phyloP scores from a whole-genome alignment of 352 stramenopile genomes.

The Phytophthora multivora region DNA sequence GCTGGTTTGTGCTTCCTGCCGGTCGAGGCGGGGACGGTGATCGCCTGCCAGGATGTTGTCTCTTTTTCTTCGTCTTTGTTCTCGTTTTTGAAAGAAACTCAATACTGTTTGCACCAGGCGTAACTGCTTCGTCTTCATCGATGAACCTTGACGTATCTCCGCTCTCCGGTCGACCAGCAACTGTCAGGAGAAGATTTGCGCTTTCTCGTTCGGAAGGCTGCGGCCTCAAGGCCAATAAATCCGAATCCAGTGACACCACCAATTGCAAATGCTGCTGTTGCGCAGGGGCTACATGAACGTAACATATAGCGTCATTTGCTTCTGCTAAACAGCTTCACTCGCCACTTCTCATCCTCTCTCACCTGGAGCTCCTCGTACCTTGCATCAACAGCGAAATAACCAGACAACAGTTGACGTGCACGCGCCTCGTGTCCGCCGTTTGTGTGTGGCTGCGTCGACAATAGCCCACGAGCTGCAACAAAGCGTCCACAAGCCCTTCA shows the following conservation, averaged over 20 bases:
- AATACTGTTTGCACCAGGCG: not conserved
- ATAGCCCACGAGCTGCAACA: slow-evolving; percentile 74
- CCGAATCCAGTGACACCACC: slow-evolving; percentile 72
- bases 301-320: not conserved
- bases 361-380: slow-evolving; percentile 33
- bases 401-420: slow-evolving; percentile 86
- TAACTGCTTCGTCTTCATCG: not conserved
- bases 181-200: slow-evolving; percentile 53
- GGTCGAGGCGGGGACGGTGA: slow-evolving; percentile 15
- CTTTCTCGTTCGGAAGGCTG: slow-evolving; percentile 51
- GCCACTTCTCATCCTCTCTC: slow-evolving; percentile 1
- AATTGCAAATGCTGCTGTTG: slow-evolving; percentile 41
- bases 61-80: slow-evolving; percentile 29
- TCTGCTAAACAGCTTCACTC: not conserved
- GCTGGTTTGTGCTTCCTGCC: slow-evolving; percentile 20
- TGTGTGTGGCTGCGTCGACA: slow-evolving; percentile 52
- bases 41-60: not conserved
- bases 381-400: slow-evolving; percentile 87
- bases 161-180: slow-evolving; percentile 50
- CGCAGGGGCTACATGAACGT: slow-evolving; percentile 23
- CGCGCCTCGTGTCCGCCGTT: slow-evolving; percentile 61
- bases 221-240: slow-evolving; percentile 59
- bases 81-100: not conserved
- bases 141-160: slow-evolving; percentile 8
- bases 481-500: slow-evolving; percentile 70